A percentile compares a stretch with the other conserved stretches of the same genome.
Conservation (phyloP, 768 basidiomycete species). For the Amanita exitialis region DNA sequence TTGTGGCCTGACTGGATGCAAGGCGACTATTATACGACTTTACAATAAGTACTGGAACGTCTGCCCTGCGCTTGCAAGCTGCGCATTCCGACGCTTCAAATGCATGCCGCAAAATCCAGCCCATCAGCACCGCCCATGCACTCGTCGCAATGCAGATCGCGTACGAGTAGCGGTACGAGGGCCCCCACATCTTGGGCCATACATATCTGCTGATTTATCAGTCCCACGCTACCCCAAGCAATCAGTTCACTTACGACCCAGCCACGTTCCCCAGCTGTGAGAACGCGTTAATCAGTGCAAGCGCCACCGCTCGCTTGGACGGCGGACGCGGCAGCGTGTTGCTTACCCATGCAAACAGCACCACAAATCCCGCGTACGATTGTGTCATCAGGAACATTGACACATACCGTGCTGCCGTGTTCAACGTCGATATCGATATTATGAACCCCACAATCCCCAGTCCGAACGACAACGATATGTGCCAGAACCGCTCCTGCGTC, state of each 20-base stretch:
- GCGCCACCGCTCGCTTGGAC: conserved; percentile 73
- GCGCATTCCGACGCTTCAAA: conserved; percentile 28
- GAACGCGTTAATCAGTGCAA: conserved; percentile 75
- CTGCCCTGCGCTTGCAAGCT: conserved; percentile 23
- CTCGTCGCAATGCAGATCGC: conserved; percentile 61
- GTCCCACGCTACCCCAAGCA: conserved; percentile 4
- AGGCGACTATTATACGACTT: conserved; percentile 3
- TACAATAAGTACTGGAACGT: conserved; percentile 45
- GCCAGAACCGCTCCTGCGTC: conserved; percentile 65
- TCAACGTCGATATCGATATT: conserved; percentile 64
- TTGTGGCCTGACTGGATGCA: not conserved
- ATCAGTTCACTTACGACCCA: conserved; percentile 51
- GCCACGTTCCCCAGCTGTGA: conserved; percentile 78
- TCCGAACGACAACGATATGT: conserved; percentile 45
- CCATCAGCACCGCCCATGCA: conserved; percentile 41
- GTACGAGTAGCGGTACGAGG: conserved; percentile 58
- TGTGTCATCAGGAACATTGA: conserved; percentile 78
- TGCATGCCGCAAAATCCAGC: conserved; percentile 32
- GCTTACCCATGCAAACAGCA: conserved; percentile 42
- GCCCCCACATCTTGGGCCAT: conserved; percentile 60
- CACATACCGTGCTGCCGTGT: conserved; percentile 57
- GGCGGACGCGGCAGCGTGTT: conserved; percentile 61
- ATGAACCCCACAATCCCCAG: conserved; percentile 67
- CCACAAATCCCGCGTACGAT: conserved; percentile 61
- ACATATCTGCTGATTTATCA: conserved; percentile 34